These are phyloP conservation scores for Solanum etuberosum DNA, from an alignment of 257 asterid genomes.

Conservation along the genomic window DNA sequence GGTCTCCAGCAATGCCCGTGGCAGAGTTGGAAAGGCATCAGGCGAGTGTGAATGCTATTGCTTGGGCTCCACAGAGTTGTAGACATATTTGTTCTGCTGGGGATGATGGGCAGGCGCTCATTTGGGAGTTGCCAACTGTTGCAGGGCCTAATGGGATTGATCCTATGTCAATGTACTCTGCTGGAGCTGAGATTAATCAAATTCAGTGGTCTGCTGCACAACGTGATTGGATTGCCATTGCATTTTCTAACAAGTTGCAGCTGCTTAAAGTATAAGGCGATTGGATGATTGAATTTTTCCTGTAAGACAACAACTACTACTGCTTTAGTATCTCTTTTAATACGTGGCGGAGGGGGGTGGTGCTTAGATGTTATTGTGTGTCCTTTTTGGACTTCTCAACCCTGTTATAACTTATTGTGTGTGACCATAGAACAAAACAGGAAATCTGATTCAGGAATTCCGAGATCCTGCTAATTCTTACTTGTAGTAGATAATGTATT, in stretches of 20 bases:
- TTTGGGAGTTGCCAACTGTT: constrained; percentile 86
- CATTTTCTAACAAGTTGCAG: constrained; percentile 76
- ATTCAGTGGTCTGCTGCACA: constrained; percentile 81
- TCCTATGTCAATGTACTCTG: constrained; percentile 62
- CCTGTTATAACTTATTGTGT: not conserved
- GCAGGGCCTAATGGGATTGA: constrained; percentile 92
- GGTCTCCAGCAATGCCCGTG: constrained; percentile 78
- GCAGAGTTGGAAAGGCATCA: constrained; percentile 83
- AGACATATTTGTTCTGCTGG: constrained; percentile 89
- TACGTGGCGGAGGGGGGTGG: not conserved
- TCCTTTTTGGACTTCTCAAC: not conserved
- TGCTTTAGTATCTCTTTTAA: not conserved
- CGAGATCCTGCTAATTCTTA: not conserved
- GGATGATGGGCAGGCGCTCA: constrained; percentile 78
- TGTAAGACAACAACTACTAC: not conserved
- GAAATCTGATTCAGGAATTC: not conserved
- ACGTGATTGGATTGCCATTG: constrained; percentile 86
- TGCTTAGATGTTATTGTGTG: not conserved
- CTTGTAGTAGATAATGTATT: not conserved
- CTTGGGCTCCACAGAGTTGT: constrained; percentile 91
- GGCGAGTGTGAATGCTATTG: constrained; percentile 77
- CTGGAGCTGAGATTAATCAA: constrained; percentile 77
- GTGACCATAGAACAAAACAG: not conserved
- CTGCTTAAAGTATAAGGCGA: constrained; percentile 71
- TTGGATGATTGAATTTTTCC: not conserved